Base-by-base conservation (phyloP, 371 early-diverging fungal genomes). In the Haplosporangium sp. region DNA sequence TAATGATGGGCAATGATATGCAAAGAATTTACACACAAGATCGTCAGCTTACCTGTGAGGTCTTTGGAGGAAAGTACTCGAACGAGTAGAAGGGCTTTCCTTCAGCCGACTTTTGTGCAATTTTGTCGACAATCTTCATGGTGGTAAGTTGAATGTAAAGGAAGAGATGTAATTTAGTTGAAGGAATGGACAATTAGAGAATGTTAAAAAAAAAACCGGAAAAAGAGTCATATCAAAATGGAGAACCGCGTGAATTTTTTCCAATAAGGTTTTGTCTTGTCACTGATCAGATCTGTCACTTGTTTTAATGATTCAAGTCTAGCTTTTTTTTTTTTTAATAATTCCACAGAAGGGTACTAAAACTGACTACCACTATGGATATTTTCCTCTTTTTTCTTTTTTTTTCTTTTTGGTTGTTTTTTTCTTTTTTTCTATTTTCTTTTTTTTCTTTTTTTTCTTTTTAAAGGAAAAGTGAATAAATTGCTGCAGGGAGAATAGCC, bases 21-120 rank as follows among this genome's bases (percentile, higher is more conserved):
- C 27, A 27, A 27, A 27, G 27, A 1, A 27, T 27, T 27, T n/a
- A 7, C 42, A 13, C 19, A 38, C n/a, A 60, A 35, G 63, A 20
- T 62, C 58, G 19, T 42, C 39, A 27, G 78, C 83, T 71, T 91
- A 92, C 94, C 77, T 93, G 91, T 67, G 94, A 93, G 17, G 99
- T 98, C 85, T 97, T 98, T 65, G 99, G 99, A 34, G 99, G 99
- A 72, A 98, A 98, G 86, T 91, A 98, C 88, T 98, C 99, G 83
- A 98, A 95, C 20, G 97, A 97, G 86, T 92, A 95, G 61, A 82
- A 86, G 50, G 89, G 77, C 27, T 69, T 74, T 7, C 74, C 72
- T 45, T 79, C 74, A n/a, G 71, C 81, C 8, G 64, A 44, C 69
- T 74, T 70, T 20, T 71, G 63, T 27, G 70, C 68, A 63, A 79